Base-by-base conservation (phyloP, 2,329 filamentous ascomycete genomes). In the Dendryphion nanum region DNA sequence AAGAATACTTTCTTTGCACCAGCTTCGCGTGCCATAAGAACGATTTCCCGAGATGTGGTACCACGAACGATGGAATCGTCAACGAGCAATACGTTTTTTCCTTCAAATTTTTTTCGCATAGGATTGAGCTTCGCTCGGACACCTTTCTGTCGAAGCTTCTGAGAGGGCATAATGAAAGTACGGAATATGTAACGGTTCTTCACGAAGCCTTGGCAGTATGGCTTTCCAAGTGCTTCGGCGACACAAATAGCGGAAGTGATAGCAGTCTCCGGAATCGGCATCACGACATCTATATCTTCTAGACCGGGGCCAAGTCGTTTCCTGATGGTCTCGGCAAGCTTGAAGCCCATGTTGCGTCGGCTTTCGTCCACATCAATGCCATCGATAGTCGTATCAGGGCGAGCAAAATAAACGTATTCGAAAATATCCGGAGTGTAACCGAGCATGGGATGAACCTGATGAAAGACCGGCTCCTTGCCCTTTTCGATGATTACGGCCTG, bases 31-130 rank as follows among this genome's bases (percentile, higher is more conserved):
- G 86, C 88, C 89, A 95, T 95, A 40, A 72, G 76, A 19, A 90
- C 83, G 45, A 89, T 90, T 62, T 89, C 86, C 32, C 82, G 74
- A 43, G 80, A 85, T 2, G 88, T 95, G 0, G 86, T 94, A 34
- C 89, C 90, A 24, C 90, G 80, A 4, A 95, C 90, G 42, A 95
- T 89, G 53, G 82, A 88, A 68, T 96, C 91, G 53, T 96, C 91
- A 1, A 96, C 86, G 1, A 97, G 72, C 8, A 89, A 74, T 6
- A 97, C 85, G 42, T 83, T 86, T 53, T 85, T 83, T 50, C 79
- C 87, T 40, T 82, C 75, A 67, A 96, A 96, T 61, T 96, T 89
- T 24, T 83, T 82, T 18, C 83, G 80, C 67, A 96, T 95, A 15
- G 90, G 81, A 44, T 86, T 91, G 26, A 97, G 76, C 70, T 97